phyloP scores from a whole-genome alignment of 2,329 filamentous ascomycete genomes.

The Diaporthe nobilis region DNA sequence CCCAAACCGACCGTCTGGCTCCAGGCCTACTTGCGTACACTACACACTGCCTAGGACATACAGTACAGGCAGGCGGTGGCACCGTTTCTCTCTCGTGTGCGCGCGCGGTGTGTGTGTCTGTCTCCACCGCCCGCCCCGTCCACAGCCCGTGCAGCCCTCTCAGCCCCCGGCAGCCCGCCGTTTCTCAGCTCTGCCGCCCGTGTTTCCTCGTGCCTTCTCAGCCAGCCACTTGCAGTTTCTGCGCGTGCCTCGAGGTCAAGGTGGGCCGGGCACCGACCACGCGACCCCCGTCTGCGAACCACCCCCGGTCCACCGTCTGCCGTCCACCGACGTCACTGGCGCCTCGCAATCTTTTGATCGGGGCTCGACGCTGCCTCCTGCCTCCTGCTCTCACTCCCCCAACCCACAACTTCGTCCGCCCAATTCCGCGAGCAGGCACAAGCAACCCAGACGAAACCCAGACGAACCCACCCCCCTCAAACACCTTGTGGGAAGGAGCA shows the following conservation, averaged over 20 bases:
- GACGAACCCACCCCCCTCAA: not conserved
- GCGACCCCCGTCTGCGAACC: not conserved
- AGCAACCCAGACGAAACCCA: not conserved
- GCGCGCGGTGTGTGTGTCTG: not conserved
- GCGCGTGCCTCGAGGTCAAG: not conserved
- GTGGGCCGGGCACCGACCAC: conserved; percentile 2
- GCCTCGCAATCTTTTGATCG: conserved; percentile 23
- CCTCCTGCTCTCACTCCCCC: not conserved
- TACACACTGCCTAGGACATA: too few species aligned
- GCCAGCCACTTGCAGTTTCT: not conserved
- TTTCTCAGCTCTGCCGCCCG: not conserved
- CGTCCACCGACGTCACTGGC: conserved; percentile 22
- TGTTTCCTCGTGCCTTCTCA: not conserved
- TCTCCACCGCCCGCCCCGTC: not conserved
- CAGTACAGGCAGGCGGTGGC: too few species aligned
- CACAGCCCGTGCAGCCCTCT: not conserved
- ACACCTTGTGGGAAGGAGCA: not conserved
- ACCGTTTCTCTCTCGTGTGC: not conserved
- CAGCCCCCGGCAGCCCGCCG: not conserved
- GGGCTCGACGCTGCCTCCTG: not conserved
- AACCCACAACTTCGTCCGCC: conserved; percentile 19
- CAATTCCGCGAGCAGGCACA: not conserved
- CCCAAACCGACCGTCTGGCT: conserved; percentile 26
- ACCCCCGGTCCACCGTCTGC: not conserved
- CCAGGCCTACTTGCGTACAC: not conserved